Conservation (phyloP, 2,329 filamentous ascomycete genomes). For the Pseudogymnoascus sp. region DNA sequence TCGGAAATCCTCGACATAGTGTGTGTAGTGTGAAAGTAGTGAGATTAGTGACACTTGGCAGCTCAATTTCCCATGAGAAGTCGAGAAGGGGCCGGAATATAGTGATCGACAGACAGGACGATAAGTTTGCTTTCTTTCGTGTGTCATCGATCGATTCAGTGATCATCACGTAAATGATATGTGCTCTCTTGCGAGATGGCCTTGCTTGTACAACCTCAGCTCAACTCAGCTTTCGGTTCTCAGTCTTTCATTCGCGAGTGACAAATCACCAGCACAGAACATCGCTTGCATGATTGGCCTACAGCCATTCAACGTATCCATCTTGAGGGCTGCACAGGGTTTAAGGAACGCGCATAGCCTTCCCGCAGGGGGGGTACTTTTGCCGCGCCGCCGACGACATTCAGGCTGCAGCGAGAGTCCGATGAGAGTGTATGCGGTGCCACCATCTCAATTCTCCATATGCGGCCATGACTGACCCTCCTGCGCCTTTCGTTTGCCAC, state of each 20-base stretch:
- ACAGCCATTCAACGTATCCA: background rate
- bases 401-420: background rate
- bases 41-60: constrained; percentile 6
- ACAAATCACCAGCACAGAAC: background rate
- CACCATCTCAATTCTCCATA: background rate
- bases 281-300: constrained; percentile 1
- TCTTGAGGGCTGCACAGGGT: constrained; percentile 4
- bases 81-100: background rate
- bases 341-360: background rate
- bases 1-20: background rate
- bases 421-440: constrained; percentile 1
- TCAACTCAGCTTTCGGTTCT: background rate
- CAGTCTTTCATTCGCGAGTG: background rate
- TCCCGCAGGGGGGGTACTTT: constrained; percentile 1
- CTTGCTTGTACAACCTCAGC: background rate
- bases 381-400: constrained; percentile 8
- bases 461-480: background rate
- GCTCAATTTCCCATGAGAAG: background rate
- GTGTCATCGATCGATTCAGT: background rate
- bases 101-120: background rate
- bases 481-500: constrained; percentile 1
- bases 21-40: background rate
- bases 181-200: background rate
- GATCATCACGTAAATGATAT: background rate
- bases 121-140: background rate